Conservation (phyloP, 2,329 filamentous ascomycete genomes). For the Didymella sp. region DNA sequence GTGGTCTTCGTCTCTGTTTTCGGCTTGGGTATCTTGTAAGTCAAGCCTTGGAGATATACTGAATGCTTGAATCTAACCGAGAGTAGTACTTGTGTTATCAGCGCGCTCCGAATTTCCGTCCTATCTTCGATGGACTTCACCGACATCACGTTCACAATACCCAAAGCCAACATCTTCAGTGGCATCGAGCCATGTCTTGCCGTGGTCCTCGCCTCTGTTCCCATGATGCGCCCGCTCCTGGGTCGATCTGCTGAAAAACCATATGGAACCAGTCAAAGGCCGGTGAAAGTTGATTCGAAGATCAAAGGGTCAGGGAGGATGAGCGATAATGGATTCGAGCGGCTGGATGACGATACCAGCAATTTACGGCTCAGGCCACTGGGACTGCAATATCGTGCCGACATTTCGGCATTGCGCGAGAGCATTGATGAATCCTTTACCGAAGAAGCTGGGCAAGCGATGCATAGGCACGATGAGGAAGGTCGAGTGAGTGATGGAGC, state of each 20-base stretch:
- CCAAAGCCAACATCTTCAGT: neutral
- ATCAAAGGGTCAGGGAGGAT: neutral
- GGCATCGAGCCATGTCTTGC: constrained; percentile 1
- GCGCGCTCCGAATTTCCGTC: neutral
- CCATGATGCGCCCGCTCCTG: neutral
- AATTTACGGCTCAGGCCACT: neutral
- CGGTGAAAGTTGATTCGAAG: neutral
- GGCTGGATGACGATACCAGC: neutral
- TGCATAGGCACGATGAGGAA: neutral
- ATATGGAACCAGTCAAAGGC: neutral
- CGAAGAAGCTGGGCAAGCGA: neutral
- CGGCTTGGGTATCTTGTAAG: neutral
- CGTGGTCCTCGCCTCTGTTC: neutral
- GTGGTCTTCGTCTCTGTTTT: neutral
- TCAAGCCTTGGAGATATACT: neutral
- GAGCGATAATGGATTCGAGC: neutral
- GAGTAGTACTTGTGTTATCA: neutral
- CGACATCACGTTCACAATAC: neutral
- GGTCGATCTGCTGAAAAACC: neutral
- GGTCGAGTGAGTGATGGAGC: neutral
- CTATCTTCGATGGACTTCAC: neutral
- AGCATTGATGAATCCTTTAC: neutral
- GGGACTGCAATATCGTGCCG: neutral
- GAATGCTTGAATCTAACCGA: neutral
- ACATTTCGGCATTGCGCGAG: neutral